Evolutionary conservation across 441 rosid species (phyloP).

Genomic region (Erodium texanum): DNA sequence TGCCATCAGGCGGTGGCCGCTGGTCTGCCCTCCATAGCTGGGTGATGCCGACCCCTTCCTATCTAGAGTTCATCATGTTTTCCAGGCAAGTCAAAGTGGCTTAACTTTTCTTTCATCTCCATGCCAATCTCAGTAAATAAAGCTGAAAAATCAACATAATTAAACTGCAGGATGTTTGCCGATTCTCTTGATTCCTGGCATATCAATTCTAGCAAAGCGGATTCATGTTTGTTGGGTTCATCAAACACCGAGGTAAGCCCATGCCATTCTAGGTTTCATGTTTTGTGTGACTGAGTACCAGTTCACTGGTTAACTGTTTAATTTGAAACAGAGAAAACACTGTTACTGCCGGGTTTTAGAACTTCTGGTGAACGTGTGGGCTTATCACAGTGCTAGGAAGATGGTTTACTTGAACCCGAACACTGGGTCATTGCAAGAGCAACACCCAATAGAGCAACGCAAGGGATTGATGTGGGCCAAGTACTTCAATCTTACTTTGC

Average conservation of each 20-base stretch:
- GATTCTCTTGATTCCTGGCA: conserved; percentile 84
- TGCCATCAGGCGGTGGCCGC: conserved; percentile 84
- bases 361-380: conserved; percentile 85
- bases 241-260: conserved; percentile 59
- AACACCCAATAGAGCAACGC: conserved; percentile 56
- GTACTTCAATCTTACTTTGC: conserved; percentile 61
- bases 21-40: conserved; percentile 96
- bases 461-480: conserved; percentile 68
- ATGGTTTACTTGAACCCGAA: conserved; percentile 85
- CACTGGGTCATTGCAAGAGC: conserved; percentile 61
- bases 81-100: conserved; percentile 41
- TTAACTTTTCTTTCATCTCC: neutral
- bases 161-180: conserved; percentile 66
- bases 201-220: conserved; percentile 33
- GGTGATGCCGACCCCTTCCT: conserved; percentile 98
- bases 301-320: neutral
- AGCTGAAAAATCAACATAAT: conserved; percentile 4
- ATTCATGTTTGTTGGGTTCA: conserved; percentile 57
- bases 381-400: conserved; percentile 79
- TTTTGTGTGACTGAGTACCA: conserved; percentile 11
- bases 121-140: neutral
- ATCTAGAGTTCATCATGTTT: conserved; percentile 85
- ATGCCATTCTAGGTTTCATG: neutral
- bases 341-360: conserved; percentile 89
- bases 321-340: conserved; percentile 54